Evolutionary conservation across 1,139 yeast species (phyloP).

Genomic region (Hansenula lynferdii): DNA sequence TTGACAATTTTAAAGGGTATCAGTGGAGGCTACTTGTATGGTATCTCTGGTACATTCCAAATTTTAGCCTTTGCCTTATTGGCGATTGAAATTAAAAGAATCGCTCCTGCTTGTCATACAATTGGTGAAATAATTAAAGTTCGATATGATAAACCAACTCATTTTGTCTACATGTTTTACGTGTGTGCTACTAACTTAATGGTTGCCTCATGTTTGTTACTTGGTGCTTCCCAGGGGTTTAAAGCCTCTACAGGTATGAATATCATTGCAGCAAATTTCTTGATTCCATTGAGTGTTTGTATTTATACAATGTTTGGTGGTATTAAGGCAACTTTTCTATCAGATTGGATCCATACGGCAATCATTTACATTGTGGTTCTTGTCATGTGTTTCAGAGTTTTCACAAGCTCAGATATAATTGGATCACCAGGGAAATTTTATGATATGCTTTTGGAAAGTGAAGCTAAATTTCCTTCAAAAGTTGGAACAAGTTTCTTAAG

Average conservation of each 20-base stretch:
- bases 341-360: constrained; percentile 40
- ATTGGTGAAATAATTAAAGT: constrained; percentile 48
- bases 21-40: constrained; percentile 41
- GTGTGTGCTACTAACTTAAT: constrained; percentile 31
- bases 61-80: constrained; percentile 46
- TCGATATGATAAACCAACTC: constrained; percentile 43
- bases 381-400: constrained; percentile 26
- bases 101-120: constrained; percentile 56
- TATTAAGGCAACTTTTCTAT: constrained; percentile 43
- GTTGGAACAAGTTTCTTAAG: constrained; percentile 18
- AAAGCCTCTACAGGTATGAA: constrained; percentile 42
- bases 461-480: constrained; percentile 24
- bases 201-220: constrained; percentile 35
- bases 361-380: constrained; percentile 37
- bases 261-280: constrained; percentile 43
- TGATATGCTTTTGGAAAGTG: constrained; percentile 29
- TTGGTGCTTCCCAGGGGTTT: constrained; percentile 42
- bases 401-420: constrained; percentile 26
- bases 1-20: too few species aligned
- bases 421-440: constrained; percentile 34
- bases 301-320: constrained; percentile 50
- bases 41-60: constrained; percentile 52
- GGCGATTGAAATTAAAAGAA: constrained; percentile 52
- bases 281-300: constrained; percentile 50
- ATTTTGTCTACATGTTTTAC: constrained; percentile 29